Percentiles rank a stretch among this genome's conserved stretches.
phyloP scores from a whole-genome alignment of 164 flowering plant genomes.

The Warburgia ugandensis region DNA sequence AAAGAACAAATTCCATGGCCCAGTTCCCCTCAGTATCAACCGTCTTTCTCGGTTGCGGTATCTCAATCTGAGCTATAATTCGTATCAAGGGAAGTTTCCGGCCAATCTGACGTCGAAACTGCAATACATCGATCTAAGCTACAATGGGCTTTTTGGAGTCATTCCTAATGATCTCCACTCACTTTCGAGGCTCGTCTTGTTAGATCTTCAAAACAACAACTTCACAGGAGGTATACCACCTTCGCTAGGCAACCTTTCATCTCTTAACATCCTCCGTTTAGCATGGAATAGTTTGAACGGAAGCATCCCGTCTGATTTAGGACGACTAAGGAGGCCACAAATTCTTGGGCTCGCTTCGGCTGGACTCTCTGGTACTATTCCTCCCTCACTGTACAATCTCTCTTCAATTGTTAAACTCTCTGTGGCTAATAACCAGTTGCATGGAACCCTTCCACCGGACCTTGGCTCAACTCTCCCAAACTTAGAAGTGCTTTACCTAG shows the following conservation, averaged over 20 bases:
- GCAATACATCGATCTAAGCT: constrained; percentile 14
- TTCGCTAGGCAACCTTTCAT: constrained; percentile 13
- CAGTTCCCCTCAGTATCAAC: constrained; percentile 23
- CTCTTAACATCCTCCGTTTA: neutral
- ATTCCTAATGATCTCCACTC: neutral
- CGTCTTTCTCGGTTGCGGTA: constrained; percentile 21
- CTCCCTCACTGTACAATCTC: neutral
- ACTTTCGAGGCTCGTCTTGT: neutral
- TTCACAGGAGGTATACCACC: constrained; percentile 20
- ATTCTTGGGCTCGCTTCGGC: too few species aligned
- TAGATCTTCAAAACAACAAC: constrained; percentile 10
- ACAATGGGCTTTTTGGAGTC: constrained; percentile 1
- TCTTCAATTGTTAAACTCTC: neutral
- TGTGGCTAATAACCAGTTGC: constrained; percentile 8
- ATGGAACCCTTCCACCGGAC: constrained; percentile 15
- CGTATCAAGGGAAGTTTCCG: too few species aligned
- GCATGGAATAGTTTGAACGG: neutral
- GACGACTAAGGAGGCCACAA: neutral
- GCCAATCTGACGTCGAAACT: constrained; percentile 25
- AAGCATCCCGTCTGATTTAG: neutral
- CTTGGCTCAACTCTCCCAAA: constrained; percentile 25
- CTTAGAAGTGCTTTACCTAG: constrained; percentile 17
- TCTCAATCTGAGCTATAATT: constrained; percentile 28
- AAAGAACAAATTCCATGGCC: too few species aligned
- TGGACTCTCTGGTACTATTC: neutral